Evolutionary conservation across 805 yeast species (phyloP), one percentile per base, ranked within the genome.

Genomic region (Wickerhamiella azymoides): DNA sequence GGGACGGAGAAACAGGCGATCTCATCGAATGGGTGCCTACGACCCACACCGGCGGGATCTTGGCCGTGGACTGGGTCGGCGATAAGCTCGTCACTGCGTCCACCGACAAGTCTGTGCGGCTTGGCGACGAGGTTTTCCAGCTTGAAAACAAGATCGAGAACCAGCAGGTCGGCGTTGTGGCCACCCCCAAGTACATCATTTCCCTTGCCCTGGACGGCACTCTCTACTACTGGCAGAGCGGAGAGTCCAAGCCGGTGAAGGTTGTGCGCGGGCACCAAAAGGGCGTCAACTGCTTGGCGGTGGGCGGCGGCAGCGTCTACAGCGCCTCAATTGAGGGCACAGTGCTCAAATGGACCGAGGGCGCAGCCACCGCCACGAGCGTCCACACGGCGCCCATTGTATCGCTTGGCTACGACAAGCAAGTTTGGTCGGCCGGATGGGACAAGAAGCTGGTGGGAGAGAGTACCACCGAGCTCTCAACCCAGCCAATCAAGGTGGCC

Each of bases 1-100:
- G 84, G 61, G 94, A 89, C 51, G 96, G 96, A 18, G 78, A 79
- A 53, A 74, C 83, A 5, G 96, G 96, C 35, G 95, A 83, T 43
- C 74, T 72, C 52, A 45, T 79, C 14, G 69, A 71, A 46, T 73
- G 71, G 54, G 59, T 77, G 24, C 66, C 65, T 18, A 52, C 52
- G 9, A 58, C 61, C 3, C 89, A 89, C 54, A 70, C 73, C 7
- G 94, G 93, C 40, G 88, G 96, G 40, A 73, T 88, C n/a, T 82
- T 79, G 56, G 79, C 81, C 0, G 64, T 88, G 2, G 71, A 80
- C 18, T 86, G 94, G 89, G 66, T 70, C 43, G 66, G 67, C 24
- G 76, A 72, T 52, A 68, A 76, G 2, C 60, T 61, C 40, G 83
- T 88, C 58, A 84, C 96, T 3, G 74, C 83, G 10, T 79, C 95